Percentiles rank a stretch among this genome's conserved stretches.
phyloP scores from a whole-genome alignment of 176 grass and related monocot genomes.

The Puccinellia tenuiflora region DNA sequence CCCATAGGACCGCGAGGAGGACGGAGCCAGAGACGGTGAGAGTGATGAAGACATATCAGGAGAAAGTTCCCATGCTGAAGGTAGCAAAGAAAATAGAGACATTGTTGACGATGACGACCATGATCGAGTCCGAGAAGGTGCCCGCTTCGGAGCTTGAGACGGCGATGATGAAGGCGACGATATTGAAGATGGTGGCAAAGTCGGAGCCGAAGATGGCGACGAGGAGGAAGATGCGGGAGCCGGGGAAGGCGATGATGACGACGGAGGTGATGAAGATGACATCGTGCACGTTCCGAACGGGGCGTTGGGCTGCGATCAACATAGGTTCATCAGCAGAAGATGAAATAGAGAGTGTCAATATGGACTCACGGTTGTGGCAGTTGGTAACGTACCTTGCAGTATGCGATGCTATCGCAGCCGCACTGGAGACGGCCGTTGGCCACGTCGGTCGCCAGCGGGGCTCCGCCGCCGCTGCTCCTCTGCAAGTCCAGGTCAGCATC shows the following conservation, averaged over 20 bases:
- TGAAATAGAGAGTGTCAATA: neutral
- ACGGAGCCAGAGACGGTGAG: neutral
- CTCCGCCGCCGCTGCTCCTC: slow-evolving; percentile 72
- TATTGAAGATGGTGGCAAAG: neutral
- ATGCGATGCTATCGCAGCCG: slow-evolving; percentile 59
- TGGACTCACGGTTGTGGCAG: neutral
- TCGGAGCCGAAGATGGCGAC: neutral
- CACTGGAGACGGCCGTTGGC: slow-evolving; percentile 79
- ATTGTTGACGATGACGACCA: neutral
- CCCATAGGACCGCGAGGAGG: neutral
- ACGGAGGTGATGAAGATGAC: neutral
- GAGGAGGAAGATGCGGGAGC: neutral
- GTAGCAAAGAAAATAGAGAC: neutral
- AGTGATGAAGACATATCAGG: neutral
- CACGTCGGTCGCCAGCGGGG: slow-evolving; percentile 63
- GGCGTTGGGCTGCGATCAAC: neutral
- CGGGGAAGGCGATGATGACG: neutral
- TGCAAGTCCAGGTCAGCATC: neutral
- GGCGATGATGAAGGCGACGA: neutral
- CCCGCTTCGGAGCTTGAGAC: neutral
- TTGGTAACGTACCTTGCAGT: slow-evolving; percentile 43
- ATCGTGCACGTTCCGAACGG: neutral
- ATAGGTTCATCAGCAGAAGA: neutral
- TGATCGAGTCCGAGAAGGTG: neutral
- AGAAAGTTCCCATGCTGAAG: neutral